phyloP scores from a whole-genome alignment of 2,329 filamentous ascomycete genomes.

The Alternaria sp. region DNA sequence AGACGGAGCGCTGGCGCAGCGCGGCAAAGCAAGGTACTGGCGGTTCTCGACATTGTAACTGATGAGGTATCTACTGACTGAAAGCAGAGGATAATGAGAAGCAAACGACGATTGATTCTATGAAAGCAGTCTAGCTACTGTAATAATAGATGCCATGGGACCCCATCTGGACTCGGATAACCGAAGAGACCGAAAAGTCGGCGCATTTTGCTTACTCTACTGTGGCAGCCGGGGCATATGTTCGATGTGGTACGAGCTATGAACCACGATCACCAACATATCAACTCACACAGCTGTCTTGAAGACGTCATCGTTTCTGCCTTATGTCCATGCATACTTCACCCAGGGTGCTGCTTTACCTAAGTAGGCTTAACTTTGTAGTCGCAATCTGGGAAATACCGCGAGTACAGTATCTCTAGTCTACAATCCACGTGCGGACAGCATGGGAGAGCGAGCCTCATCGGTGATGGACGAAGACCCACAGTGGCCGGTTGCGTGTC shows the following conservation, averaged over 20 bases:
- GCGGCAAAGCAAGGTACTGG: neutral
- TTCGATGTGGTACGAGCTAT: neutral
- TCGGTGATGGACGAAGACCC: neutral
- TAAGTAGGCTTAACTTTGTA: neutral
- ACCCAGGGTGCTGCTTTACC: neutral
- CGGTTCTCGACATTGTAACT: conserved; percentile 6
- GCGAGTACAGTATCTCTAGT: neutral
- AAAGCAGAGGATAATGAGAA: neutral
- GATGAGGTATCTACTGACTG: neutral
- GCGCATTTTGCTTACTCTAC: neutral
- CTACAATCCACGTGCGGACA: neutral
- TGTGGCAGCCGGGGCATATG: neutral
- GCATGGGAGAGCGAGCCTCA: neutral
- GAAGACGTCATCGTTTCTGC: no score
- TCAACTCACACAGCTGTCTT: neutral
- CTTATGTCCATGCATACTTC: neutral
- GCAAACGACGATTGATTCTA: neutral
- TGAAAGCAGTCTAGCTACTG: neutral
- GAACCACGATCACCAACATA: neutral
- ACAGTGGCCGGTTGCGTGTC: neutral
- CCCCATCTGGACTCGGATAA: neutral
- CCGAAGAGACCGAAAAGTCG: neutral
- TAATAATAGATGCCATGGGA: neutral
- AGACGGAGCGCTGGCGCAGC: neutral
- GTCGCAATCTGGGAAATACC: neutral